Conservation (phyloP, 352 stramenopile species). For the Phytophthora sojae region DNA sequence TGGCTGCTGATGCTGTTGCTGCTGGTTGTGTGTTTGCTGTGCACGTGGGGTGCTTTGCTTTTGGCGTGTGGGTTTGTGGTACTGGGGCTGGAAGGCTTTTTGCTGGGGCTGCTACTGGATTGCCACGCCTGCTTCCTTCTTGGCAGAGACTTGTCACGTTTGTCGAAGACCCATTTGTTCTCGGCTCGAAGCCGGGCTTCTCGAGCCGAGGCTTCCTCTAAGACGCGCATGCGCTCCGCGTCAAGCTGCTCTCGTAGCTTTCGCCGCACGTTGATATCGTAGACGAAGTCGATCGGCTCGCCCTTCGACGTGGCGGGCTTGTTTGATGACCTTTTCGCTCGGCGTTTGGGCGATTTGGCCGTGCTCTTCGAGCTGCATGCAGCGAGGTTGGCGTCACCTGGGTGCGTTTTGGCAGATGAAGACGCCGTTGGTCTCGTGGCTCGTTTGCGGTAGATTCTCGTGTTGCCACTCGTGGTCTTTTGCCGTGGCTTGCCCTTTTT, state of each 20-base stretch:
- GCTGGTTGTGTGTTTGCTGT: conserved; percentile 7
- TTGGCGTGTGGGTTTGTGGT: background rate
- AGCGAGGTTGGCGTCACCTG: conserved; percentile 1
- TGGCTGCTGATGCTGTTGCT: background rate
- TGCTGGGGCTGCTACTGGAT: conserved; percentile 2
- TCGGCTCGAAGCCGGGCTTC: conserved; percentile 53
- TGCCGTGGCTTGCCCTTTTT: conserved; percentile 9
- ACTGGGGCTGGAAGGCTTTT: background rate
- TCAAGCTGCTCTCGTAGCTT: conserved; percentile 69
- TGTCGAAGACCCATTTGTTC: conserved; percentile 57
- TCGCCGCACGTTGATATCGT: conserved; percentile 65
- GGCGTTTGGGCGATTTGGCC: background rate
- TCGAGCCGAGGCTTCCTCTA: conserved; percentile 34
- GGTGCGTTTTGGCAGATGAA: conserved; percentile 19
- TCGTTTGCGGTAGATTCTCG: conserved; percentile 45
- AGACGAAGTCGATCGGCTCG: conserved; percentile 71
- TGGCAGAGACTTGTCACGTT: conserved; percentile 10
- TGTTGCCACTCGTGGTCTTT: conserved; percentile 12
- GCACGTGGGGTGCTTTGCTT: background rate
- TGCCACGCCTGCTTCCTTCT: conserved; percentile 27
- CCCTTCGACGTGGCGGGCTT: background rate
- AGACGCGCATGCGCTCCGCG: conserved; percentile 44
- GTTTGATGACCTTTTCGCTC: background rate
- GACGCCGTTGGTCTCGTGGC: conserved; percentile 20
- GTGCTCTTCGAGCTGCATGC: background rate